Evolutionary conservation across 2,329 filamentous ascomycete genomes (phyloP).

Genomic region (Fusarium domesticum): DNA sequence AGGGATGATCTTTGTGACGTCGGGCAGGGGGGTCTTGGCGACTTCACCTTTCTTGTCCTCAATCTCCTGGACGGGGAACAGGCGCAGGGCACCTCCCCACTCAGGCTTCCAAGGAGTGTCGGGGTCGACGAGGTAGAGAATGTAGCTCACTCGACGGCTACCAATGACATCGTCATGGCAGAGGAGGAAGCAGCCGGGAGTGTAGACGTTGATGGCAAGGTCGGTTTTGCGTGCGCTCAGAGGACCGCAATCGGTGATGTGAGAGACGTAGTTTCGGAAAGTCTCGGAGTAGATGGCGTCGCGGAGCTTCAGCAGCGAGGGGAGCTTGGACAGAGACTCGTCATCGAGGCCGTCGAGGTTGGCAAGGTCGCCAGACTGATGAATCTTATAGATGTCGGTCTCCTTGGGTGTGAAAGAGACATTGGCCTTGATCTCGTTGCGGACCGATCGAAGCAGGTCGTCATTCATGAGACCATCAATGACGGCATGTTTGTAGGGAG

Average conservation of each 20-base stretch:
- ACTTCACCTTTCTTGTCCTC: conserved; percentile 64
- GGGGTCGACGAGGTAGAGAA: conserved; percentile 91
- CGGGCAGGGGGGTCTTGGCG: conserved; percentile 76
- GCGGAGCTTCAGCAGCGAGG: conserved; percentile 85
- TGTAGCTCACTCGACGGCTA: conserved; percentile 93
- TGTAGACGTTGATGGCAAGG: conserved; percentile 99
- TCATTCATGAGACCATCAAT: conserved; percentile 80
- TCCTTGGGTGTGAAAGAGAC: conserved; percentile 97
- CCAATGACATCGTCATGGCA: conserved; percentile 99
- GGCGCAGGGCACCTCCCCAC: conserved; percentile 87
- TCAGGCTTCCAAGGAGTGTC: conserved; percentile 84
- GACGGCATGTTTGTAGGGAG: conserved; percentile 87
- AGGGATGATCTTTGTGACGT: conserved; percentile 78
- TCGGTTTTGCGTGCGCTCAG: conserved; percentile 93
- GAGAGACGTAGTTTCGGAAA: conserved; percentile 85
- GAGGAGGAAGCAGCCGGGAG: conserved; percentile 88
- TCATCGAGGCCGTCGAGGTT: conserved; percentile 94
- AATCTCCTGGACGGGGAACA: conserved; percentile 70
- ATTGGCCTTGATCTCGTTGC: conserved; percentile 82
- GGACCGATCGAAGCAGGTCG: conserved; percentile 77
- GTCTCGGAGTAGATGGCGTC: conserved; percentile 88
- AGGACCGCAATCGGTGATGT: conserved; percentile 80
- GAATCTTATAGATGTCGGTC: conserved; percentile 99
- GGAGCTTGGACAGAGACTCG: conserved; percentile 77
- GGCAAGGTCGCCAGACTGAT: conserved; percentile 95